These are phyloP conservation scores for Selaginella moellendorffii DNA, from an alignment of 75 land plant species.

Conservation along the genomic window DNA sequence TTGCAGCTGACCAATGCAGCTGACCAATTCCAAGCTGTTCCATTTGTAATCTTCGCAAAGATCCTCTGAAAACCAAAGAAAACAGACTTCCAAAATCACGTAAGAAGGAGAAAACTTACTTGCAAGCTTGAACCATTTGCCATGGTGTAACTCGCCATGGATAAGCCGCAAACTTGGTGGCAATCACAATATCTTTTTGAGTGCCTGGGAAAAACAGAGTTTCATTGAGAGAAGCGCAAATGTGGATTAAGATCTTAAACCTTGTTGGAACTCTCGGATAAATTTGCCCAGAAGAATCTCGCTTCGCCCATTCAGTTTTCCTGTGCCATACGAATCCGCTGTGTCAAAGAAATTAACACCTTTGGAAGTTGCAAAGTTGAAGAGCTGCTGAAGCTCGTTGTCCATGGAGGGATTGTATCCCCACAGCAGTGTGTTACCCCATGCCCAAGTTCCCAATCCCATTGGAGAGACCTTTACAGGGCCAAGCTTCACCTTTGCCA, in stretches of 20 bases:
- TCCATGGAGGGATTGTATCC: slow-evolving; percentile 79
- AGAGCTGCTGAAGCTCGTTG: slow-evolving; percentile 47
- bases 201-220: background rate
- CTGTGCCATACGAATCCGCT: slow-evolving; percentile 97
- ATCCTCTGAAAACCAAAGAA: slow-evolving; percentile 48
- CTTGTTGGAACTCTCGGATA: slow-evolving; percentile 59
- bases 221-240: background rate
- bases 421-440: slow-evolving; percentile 96
- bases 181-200: slow-evolving; percentile 49
- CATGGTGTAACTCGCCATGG: slow-evolving; percentile 84
- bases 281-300: slow-evolving; percentile 88
- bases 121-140: slow-evolving; percentile 89
- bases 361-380: slow-evolving; percentile 64
- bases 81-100: no score
- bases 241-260: slow-evolving; percentile 2
- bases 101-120: no score
- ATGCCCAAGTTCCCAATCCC: slow-evolving; percentile 99
- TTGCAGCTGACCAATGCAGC: slow-evolving; percentile 93
- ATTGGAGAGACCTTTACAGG: slow-evolving; percentile 89
- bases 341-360: slow-evolving; percentile 93
- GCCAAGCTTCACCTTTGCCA: slow-evolving; percentile 59
- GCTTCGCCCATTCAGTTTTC: slow-evolving; percentile 77
- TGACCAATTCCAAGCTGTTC: slow-evolving; percentile 88
- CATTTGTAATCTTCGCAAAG: slow-evolving; percentile 61
- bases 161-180: slow-evolving; percentile 97